These are phyloP conservation scores for Ascochyta pisi DNA, from an alignment of 2,329 filamentous ascomycete species.

Conservation along the genomic window DNA sequence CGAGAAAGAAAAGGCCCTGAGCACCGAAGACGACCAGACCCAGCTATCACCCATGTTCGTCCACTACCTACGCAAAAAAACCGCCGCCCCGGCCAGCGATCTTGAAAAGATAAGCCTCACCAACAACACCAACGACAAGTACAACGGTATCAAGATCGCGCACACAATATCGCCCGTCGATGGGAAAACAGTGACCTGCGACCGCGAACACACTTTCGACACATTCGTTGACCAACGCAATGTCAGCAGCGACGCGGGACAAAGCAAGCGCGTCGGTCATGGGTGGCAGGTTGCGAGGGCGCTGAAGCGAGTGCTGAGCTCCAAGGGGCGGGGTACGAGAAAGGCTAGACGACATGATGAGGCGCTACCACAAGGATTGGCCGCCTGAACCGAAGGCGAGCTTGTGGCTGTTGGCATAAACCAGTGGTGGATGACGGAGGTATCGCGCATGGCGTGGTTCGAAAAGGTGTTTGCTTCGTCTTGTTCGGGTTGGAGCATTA, in stretches of 20 bases:
- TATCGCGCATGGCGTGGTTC: background rate
- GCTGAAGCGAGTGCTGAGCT: constrained; percentile 12
- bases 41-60: constrained; percentile 19
- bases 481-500: background rate
- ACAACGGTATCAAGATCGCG: background rate
- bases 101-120: constrained; percentile 6
- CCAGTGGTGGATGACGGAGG: background rate
- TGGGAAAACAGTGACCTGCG: constrained; percentile 22
- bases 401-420: background rate
- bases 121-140: constrained; percentile 3
- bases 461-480: background rate
- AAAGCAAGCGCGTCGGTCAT: constrained; percentile 14
- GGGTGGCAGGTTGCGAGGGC: constrained; percentile 17
- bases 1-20: constrained; percentile 3
- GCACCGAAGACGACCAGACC: constrained; percentile 8
- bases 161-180: constrained; percentile 21
- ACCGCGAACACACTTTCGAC: constrained; percentile 23
- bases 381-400: constrained; percentile 5
- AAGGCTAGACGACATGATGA: constrained; percentile 6
- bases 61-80: constrained; percentile 16
- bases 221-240: constrained; percentile 16
- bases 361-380: constrained; percentile 10
- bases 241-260: constrained; percentile 13
- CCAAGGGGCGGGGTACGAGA: constrained; percentile 11
- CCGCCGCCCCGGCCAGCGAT: background rate